These are phyloP conservation scores for Dissophora ornata DNA, from an alignment of 192 early-diverging fungal species.

Conservation along the genomic window DNA sequence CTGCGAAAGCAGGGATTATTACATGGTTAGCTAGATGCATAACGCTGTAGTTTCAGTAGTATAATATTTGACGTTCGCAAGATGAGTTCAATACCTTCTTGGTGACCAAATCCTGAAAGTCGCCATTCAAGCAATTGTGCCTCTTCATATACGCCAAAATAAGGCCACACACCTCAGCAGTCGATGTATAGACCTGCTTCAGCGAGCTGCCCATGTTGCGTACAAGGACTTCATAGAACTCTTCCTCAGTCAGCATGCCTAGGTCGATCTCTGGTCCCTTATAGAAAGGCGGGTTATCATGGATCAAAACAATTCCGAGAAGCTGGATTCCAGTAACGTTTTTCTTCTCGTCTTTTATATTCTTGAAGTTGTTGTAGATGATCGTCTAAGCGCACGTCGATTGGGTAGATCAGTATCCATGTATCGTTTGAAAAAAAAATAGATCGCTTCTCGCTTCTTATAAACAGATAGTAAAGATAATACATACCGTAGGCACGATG, in stretches of 20 bases:
- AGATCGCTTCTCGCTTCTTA: too few relatives aligned
- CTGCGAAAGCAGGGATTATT: not conserved
- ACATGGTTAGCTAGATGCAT: too few relatives aligned
- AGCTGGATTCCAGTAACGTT: conserved; percentile 71
- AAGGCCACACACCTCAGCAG: conserved; percentile 66
- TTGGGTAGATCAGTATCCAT: too few relatives aligned
- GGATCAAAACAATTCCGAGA: conserved; percentile 63
- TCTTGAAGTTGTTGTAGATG: conserved; percentile 58
- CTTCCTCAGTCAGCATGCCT: conserved; percentile 40
- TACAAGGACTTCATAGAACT: conserved; percentile 59
- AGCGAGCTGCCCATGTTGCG: conserved; percentile 54
- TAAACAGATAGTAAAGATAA: not conserved
- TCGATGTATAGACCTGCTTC: conserved; percentile 57
- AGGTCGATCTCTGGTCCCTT: conserved; percentile 54
- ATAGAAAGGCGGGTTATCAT: conserved; percentile 63
- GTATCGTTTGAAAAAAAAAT: too few relatives aligned
- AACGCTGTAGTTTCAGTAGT: too few relatives aligned
- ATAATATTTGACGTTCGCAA: too few relatives aligned
- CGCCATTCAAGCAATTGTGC: conserved; percentile 19
- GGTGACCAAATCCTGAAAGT: conserved; percentile 42
- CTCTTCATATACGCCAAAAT: conserved; percentile 54
- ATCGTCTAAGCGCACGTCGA: conserved; percentile 35
- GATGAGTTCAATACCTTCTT: conserved; percentile 48
- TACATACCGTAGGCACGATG: conserved; percentile 72
- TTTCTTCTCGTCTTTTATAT: conserved; percentile 54